These are phyloP conservation scores for Keithomyces neogunnii DNA, from an alignment of 2,329 filamentous ascomycete genomes.

Conservation along the genomic window DNA sequence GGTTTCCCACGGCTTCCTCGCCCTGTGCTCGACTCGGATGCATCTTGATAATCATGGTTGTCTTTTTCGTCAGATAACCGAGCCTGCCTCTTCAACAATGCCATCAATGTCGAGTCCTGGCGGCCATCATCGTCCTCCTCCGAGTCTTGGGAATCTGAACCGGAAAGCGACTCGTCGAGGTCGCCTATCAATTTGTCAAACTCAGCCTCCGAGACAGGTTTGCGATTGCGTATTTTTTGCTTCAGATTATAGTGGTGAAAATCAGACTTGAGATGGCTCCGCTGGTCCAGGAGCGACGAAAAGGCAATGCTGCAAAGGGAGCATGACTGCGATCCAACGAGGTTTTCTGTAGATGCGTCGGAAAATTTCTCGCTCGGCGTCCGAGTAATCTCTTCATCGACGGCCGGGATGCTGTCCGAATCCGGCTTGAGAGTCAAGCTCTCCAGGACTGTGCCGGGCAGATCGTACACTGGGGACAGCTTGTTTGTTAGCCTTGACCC, in stretches of 20 bases:
- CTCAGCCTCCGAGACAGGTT: slow-evolving; percentile 66
- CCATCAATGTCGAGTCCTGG: slow-evolving; percentile 63
- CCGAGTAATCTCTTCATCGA: slow-evolving; percentile 14
- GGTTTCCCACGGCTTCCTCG: slow-evolving; percentile 54
- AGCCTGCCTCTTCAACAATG: slow-evolving; percentile 76
- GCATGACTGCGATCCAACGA: slow-evolving; percentile 65
- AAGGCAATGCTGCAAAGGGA: slow-evolving; percentile 71
- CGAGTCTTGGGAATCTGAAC: slow-evolving; percentile 69
- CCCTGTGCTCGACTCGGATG: slow-evolving; percentile 27
- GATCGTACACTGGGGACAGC: slow-evolving; percentile 63
- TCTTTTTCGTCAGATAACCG: slow-evolving; percentile 50
- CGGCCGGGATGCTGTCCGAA: slow-evolving; percentile 16
- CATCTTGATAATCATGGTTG: slow-evolving; percentile 43
- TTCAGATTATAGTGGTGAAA: slow-evolving; percentile 93
- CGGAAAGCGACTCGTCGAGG: slow-evolving; percentile 85
- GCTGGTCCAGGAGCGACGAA: slow-evolving; percentile 66
- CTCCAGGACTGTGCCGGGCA: slow-evolving; percentile 64
- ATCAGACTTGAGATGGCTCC: slow-evolving; percentile 80
- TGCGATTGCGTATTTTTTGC: slow-evolving; percentile 69
- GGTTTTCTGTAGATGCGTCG: slow-evolving; percentile 20
- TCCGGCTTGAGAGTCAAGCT: slow-evolving; percentile 47
- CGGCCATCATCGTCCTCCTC: slow-evolving; percentile 49
- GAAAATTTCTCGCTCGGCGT: slow-evolving; percentile 15
- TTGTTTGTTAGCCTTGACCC: not conserved
- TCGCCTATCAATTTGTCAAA: slow-evolving; percentile 82